phyloP scores from a whole-genome alignment of 768 basidiomycete species.

The Suillus variegatus region DNA sequence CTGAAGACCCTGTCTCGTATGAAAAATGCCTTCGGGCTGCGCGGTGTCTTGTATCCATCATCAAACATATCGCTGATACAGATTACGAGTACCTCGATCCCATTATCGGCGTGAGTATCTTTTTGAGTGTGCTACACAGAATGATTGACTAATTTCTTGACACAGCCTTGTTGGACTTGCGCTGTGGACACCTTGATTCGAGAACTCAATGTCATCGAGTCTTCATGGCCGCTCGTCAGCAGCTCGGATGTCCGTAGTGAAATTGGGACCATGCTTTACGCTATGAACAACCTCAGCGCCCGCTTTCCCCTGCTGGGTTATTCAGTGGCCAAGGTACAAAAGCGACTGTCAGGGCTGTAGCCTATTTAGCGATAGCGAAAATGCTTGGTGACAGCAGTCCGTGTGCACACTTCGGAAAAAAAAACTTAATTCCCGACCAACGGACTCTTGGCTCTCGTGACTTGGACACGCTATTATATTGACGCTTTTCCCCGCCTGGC shows the following conservation, averaged over 20 bases:
- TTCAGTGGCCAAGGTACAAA: constrained; percentile 32
- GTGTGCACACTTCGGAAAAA: constrained; percentile 4
- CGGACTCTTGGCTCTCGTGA: constrained; percentile 4
- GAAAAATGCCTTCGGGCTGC: constrained; percentile 71
- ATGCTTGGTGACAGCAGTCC: background rate
- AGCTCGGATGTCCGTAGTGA: constrained; percentile 62
- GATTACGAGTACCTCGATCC: constrained; percentile 79
- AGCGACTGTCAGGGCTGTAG: constrained; percentile 24
- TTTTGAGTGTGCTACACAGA: background rate
- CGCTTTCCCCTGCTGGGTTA: constrained; percentile 59
- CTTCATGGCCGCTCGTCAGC: constrained; percentile 63
- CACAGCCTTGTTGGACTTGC: constrained; percentile 70
- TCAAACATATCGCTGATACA: constrained; percentile 61
- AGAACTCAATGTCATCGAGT: constrained; percentile 63
- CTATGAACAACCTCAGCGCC: constrained; percentile 60
- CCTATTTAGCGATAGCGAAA: background rate
- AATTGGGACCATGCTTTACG: constrained; percentile 59
- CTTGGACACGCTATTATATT: background rate
- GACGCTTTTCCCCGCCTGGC: constrained; percentile 1
- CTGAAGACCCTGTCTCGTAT: constrained; percentile 59
- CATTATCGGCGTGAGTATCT: constrained; percentile 63
- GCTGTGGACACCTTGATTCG: constrained; percentile 67
- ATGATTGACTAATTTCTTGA: constrained; percentile 1
- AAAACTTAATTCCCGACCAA: constrained; percentile 1
- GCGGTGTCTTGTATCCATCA: constrained; percentile 56